Percentiles rank a stretch among this genome's conserved stretches.
These are phyloP conservation scores for Agrocybe pediades DNA, from an alignment of 768 basidiomycete species.

Conservation along the genomic window DNA sequence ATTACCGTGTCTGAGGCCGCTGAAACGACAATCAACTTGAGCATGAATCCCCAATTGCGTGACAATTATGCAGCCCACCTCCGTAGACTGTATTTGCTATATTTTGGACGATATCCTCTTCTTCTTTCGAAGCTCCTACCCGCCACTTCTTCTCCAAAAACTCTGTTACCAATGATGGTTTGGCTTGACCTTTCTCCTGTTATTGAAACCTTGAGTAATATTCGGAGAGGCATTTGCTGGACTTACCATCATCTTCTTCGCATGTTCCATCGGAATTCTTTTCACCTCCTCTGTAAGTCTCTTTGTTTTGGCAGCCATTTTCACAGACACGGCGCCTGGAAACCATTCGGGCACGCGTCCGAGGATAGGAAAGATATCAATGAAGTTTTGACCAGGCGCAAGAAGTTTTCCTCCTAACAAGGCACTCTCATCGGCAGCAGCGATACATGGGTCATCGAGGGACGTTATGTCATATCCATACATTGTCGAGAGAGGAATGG, in stretches of 20 bases:
- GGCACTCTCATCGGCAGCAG: conserved; percentile 31
- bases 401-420: conserved; percentile 20
- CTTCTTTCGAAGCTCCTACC: not conserved
- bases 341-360: conserved; percentile 19
- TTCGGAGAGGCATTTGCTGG: not conserved
- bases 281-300: conserved; percentile 10
- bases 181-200: conserved; percentile 7
- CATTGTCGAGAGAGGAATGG: conserved; percentile 17
- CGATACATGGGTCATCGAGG: conserved; percentile 15
- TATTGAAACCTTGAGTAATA: not conserved
- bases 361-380: conserved; percentile 18
- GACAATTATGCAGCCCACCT: conserved; percentile 2
- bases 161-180: conserved; percentile 11
- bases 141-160: conserved; percentile 10
- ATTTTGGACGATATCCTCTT: conserved; percentile 6
- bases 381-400: conserved; percentile 4
- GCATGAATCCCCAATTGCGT: no score
- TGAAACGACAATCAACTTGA: not conserved
- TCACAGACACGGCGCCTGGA: conserved; percentile 12
- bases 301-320: conserved; percentile 19
- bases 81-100: conserved; percentile 16
- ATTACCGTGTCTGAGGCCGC: conserved; percentile 19
- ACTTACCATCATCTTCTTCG: conserved; percentile 7
- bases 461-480: conserved; percentile 21
- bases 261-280: conserved; percentile 10